A percentile compares a stretch with the other conserved stretches of the same genome.
These are phyloP conservation scores for Saprolegnia diclina DNA, from an alignment of 352 stramenopile genomes.

Conservation along the genomic window DNA sequence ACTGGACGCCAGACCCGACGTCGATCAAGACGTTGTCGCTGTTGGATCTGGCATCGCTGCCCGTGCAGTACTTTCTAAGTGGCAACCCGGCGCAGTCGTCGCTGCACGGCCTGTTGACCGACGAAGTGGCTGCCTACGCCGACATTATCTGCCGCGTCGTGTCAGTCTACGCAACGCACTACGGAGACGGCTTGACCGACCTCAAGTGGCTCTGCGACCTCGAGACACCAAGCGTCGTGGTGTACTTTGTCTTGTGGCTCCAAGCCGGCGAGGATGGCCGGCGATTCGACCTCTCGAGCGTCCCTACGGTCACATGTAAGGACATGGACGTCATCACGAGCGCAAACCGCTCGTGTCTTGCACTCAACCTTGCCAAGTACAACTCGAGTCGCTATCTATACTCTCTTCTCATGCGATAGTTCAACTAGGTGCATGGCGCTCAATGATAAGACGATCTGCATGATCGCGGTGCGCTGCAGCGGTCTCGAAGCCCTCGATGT, in stretches of 20 bases:
- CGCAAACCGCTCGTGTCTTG: conserved; percentile 47
- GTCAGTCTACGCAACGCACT: conserved; percentile 51
- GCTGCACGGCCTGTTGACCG: not conserved
- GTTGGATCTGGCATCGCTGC: conserved; percentile 10
- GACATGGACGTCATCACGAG: conserved; percentile 60
- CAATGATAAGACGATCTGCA: conserved; percentile 40
- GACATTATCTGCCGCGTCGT: conserved; percentile 67
- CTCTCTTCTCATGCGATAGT: too few relatives aligned
- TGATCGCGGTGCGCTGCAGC: conserved; percentile 40
- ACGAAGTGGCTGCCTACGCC: conserved; percentile 39
- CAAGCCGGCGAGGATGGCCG: conserved; percentile 52
- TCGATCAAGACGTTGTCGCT: not conserved
- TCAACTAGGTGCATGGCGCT: conserved; percentile 39
- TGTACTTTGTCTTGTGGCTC: conserved; percentile 57
- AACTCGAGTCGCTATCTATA: not conserved
- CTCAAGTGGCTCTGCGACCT: conserved; percentile 57
- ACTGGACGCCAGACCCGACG: conserved; percentile 32
- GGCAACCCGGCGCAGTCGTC: conserved; percentile 6
- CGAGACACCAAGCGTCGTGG: conserved; percentile 41
- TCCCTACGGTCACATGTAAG: conserved; percentile 40
- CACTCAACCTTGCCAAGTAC: conserved; percentile 34
- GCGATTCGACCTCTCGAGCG: conserved; percentile 47
- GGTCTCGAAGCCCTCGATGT: conserved; percentile 78
- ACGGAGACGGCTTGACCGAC: conserved; percentile 59
- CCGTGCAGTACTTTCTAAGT: conserved; percentile 15